Evolutionary conservation across 495 filamentous ascomycete species (phyloP).

Genomic region (Hypoxylon fragiforme): DNA sequence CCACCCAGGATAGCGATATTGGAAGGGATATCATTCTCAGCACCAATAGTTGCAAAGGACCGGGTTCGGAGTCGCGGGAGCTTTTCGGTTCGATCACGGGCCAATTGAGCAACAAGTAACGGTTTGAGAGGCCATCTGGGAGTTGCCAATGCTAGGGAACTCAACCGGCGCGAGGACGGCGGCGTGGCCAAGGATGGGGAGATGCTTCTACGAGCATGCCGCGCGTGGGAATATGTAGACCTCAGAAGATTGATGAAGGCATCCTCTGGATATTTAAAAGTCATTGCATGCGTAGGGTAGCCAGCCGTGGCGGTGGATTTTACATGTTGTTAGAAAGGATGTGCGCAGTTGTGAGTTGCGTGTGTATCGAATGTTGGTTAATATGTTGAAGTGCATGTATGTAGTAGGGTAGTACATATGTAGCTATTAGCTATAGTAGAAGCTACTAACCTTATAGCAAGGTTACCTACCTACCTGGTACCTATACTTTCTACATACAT

Average conservation of each 20-base stretch:
- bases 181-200: no score
- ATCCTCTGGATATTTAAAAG: conserved; percentile 26
- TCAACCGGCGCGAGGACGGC: conserved; percentile 22
- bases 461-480: no score
- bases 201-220: conserved; percentile 9
- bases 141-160: conserved; percentile 13
- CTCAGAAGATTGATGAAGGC: conserved; percentile 26
- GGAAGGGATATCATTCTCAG: conserved; percentile 36
- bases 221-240: conserved; percentile 24
- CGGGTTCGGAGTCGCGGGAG: background rate
- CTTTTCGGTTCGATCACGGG: conserved; percentile 4
- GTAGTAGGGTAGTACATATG: no score
- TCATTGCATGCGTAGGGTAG: conserved; percentile 27
- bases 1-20: conserved; percentile 79
- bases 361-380: conserved; percentile 15
- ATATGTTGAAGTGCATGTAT: no score
- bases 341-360: no score
- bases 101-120: conserved; percentile 3
- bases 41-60: conserved; percentile 23
- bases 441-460: no score
- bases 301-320: conserved; percentile 3
- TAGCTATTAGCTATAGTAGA: no score
- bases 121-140: background rate
- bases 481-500: no score
- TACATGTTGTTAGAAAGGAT: no score